Conservation (phyloP, 768 basidiomycete species). For the Lactifluus echinatus region DNA sequence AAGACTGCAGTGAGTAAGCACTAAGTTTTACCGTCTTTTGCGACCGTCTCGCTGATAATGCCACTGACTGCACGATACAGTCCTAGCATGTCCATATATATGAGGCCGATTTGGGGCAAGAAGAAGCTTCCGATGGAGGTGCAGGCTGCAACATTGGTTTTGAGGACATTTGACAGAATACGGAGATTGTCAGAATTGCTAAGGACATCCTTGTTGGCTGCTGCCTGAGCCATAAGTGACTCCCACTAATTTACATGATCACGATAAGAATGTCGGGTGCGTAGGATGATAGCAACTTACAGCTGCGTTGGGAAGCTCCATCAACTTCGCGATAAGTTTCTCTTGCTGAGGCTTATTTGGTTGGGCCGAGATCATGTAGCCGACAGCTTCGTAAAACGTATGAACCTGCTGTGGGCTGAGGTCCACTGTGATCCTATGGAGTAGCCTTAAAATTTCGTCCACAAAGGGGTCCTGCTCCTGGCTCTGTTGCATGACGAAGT, state of each 20-base stretch:
- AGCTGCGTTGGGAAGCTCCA: constrained; percentile 96
- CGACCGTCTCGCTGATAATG: constrained; percentile 90
- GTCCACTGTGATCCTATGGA: constrained; percentile 93
- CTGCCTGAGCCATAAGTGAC: constrained; percentile 91
- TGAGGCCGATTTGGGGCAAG: constrained; percentile 89
- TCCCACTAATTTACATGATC: constrained; percentile 64
- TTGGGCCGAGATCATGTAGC: constrained; percentile 99
- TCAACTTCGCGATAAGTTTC: constrained; percentile 86
- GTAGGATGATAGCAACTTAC: constrained; percentile 25
- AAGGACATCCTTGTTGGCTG: constrained; percentile 85
- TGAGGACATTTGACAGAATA: constrained; percentile 91
- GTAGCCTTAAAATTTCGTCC: constrained; percentile 86
- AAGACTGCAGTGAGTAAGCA: neutral
- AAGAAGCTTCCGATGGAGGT: constrained; percentile 96
- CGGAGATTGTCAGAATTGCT: constrained; percentile 91
- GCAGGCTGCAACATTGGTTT: constrained; percentile 97
- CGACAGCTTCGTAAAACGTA: constrained; percentile 98
- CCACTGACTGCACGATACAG: constrained; percentile 95
- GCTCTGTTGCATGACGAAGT: constrained; percentile 98
- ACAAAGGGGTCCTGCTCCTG: constrained; percentile 97
- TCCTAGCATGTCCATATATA: constrained; percentile 97
- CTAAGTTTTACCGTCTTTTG: constrained; percentile 57
- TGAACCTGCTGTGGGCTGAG: constrained; percentile 94
- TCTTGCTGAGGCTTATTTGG: constrained; percentile 97
- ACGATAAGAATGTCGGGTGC: neutral